Evolutionary conservation across 257 asterid genomes (phyloP), one percentile per base, ranked within the genome.

Genomic region (Solanum tacnaense): DNA sequence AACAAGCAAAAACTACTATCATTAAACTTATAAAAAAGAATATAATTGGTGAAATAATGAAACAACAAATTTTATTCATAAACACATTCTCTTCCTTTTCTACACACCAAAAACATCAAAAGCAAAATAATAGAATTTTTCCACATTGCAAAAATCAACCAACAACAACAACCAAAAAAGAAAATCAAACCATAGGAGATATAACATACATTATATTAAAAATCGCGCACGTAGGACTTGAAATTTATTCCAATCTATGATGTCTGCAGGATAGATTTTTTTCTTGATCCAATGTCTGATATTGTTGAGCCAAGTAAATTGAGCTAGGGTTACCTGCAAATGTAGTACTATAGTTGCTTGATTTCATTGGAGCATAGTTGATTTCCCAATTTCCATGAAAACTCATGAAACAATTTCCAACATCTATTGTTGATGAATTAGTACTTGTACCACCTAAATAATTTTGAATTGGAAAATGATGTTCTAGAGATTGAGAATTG

Each of bases 321-420:
- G 94, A 90, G 72, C 62, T 89, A 90, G 91, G 91, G 89, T 92
- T 91, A 90, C 93, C 95, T 90, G 90, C 92, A 56, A 84, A 81
- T 29, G 93, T 13, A 34, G 39, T 71, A 71, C 25, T 72, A 72
- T 72, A 72, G 25, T 5, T 32, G 44, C 27, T 72, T 23, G 79
- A 72, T 72, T 72, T 72, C 23, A 86, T 68, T 34, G 84, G 88
- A 67, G 56, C 76, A 9, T 23, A 83, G 89, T 72, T 89, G 90
- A 86, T 20, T 67, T 93, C 94, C 93, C 93, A 92, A 68, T 89
- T 90, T 58, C 92, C 96, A 27, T 85, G 78, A 87, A 90, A 81
- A 41, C 92, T 92, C 89, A 87, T 29, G 86, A 93, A 91, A 85
- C 56, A 84, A 38, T 72, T 89, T 74, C 12, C 81, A 73, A 92